Evolutionary conservation across 176 grass and related monocot species (phyloP).

Genomic region (Oryza australiensis): DNA sequence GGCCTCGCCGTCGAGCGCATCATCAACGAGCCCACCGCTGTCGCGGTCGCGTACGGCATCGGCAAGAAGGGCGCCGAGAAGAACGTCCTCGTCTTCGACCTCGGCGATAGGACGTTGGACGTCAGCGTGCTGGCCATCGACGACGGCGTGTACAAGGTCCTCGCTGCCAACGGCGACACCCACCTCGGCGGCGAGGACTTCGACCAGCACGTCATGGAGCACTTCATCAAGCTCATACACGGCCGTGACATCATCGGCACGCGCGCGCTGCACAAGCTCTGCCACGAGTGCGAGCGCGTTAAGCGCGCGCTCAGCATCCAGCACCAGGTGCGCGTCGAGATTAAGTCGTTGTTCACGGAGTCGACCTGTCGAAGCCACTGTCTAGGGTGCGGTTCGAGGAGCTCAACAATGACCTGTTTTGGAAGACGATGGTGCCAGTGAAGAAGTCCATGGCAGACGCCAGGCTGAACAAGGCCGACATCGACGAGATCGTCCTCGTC

Average conservation of each 20-base stretch:
- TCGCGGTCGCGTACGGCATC: constrained; percentile 52
- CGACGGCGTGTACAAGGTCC: too few species aligned
- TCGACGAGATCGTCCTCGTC: constrained; percentile 36
- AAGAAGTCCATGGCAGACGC: constrained; percentile 36
- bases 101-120: too few species aligned
- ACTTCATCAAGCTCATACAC: too few species aligned
- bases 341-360: not conserved
- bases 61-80: constrained; percentile 44
- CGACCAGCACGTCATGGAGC: too few species aligned
- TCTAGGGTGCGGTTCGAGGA: not conserved
- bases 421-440: constrained; percentile 28
- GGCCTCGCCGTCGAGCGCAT: constrained; percentile 28
- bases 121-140: too few species aligned
- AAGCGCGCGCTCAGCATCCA: not conserved
- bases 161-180: too few species aligned
- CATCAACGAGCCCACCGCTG: constrained; percentile 64
- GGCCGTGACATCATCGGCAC: too few species aligned
- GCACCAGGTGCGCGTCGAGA: constrained; percentile 32
- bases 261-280: too few species aligned
- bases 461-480: not conserved
- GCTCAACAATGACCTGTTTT: not conserved
- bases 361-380: constrained; percentile 24
- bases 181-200: too few species aligned
- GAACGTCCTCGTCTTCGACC: too few species aligned
- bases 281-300: too few species aligned